Evolutionary conservation across 805 yeast species (phyloP), one percentile per base, ranked within the genome.

Genomic region (Myxozyma geophila): DNA sequence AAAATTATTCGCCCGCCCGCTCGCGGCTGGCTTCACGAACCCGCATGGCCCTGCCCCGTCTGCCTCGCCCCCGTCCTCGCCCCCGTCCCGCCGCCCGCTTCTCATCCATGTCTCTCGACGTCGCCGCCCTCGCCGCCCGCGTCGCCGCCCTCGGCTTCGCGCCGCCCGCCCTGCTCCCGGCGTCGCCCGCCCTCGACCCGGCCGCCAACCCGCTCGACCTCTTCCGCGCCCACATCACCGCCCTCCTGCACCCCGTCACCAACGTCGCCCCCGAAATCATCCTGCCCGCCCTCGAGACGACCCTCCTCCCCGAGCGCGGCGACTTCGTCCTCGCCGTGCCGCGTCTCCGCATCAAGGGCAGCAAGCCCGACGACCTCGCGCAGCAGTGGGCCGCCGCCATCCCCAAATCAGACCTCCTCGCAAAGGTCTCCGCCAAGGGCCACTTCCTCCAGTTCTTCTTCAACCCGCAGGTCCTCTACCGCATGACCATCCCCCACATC

Each of bases 281-380:
- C 67, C 90, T 82, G 76, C 89, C 91, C 62, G 91, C 97, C 43
- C 82, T 95, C 72, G 98, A 95, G 77, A 85, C 93, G 82, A 91
- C 97, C 23, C 81, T 83, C 68, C 87, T 92, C 47, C 78, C 89
- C 70, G 97, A 92, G 64, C 88, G 93, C 73, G 99, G 98, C 74
- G 99, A 95, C 76, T 82, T 95, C 72, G 83, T 93, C 66, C 85
- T 93, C 60, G 98, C 99, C 49, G 82, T 95, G 49, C 99, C 98
- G 71, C 86, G 98, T 76, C 80, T 88, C 72, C 84, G 96, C 72
- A 83, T 93, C 76, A 86, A 89, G 68, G 93, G 93, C 67, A 83
- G 85, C 41, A 88, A 91, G 73, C 90, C 93, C 65, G 89, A 87
- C 74, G 86, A 82, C 59, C 75, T 87, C 62, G 92, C 95, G 37